These are phyloP conservation scores for Carallia pectinifolia DNA, from an alignment of 345 rosid genomes.

Conservation along the genomic window DNA sequence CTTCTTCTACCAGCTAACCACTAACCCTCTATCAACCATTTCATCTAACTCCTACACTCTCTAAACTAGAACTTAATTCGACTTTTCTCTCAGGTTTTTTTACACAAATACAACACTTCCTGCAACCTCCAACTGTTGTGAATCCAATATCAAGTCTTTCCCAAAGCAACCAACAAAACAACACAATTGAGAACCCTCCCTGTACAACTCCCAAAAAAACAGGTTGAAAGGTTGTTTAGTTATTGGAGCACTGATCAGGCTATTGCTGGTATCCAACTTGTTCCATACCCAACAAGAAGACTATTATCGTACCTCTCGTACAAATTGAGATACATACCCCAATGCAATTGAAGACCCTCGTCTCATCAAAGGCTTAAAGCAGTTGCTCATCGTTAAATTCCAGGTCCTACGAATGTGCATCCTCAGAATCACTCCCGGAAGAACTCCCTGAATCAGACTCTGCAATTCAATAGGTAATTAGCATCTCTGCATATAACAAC, in stretches of 20 bases:
- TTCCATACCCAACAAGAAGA: slow-evolving; percentile 1
- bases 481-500: neutral
- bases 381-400: neutral
- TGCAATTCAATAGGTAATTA: slow-evolving; percentile 17
- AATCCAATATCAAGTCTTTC: neutral
- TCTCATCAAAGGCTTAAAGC: neutral
- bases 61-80: slow-evolving; percentile 21
- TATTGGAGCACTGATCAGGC: too few species aligned
- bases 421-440: slow-evolving; percentile 40
- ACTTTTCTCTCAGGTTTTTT: neutral
- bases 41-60: slow-evolving; percentile 16
- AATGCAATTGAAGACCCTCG: neutral
- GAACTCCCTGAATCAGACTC: slow-evolving; percentile 39
- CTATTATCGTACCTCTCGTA: neutral
- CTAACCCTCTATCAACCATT: slow-evolving; percentile 12
- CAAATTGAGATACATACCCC: neutral
- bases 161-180: slow-evolving; percentile 16
- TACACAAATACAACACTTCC: slow-evolving; percentile 1
- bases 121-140: slow-evolving; percentile 2
- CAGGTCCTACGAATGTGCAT: slow-evolving; percentile 24
- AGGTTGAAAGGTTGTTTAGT: neutral
- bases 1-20: slow-evolving; percentile 16
- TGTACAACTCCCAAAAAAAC: slow-evolving; percentile 8
- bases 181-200: slow-evolving; percentile 22
- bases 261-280: neutral